Base-by-base conservation (phyloP, 768 basidiomycete genomes). In the Dacryopinax primogenitus region DNA sequence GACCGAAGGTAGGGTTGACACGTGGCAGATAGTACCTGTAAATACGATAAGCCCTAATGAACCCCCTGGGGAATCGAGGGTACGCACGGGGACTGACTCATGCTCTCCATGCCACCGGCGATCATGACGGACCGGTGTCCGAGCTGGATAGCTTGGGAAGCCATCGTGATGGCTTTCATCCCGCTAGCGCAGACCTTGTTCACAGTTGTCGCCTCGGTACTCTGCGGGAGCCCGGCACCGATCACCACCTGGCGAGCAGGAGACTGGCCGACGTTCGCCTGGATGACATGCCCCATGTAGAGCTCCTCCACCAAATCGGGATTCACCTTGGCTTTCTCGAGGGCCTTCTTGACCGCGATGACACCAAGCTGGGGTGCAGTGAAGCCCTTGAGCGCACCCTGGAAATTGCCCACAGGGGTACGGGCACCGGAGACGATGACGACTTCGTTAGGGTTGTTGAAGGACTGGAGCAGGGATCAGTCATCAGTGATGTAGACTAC, bases 141-240 rank as follows among this genome's bases (percentile, higher is more conserved):
- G 26, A 86, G 81, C 74, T 86, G 82, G 72, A 99, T 92, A 71
- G 82, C 84, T 79, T 98, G 96, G 30, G 92, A 82, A 65, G 92
- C 96, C 68, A 98, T 81, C 76, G 92, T 96, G 77, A 98, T 84
- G 32, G 94, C 82, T 77, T 98, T 98, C 82, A 99, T 80, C 67
- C 96, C 96, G 64, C 90, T 93, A 3, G 96, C 96, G 76, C 96
- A 99, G 75, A 99, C 96, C 79, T 99, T 99, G 84, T 99, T 99
- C 79, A 99, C 86, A 62, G 96, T 99, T 36, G 96, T 98, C 23
- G 95, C 94, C 78, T 99, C 96, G 30, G 95, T 94, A 65, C 81
- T 81, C 11, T 86, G 75, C 68, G 82, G 84, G 73, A 96, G 79
- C 68, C 96, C 96, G n/a, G 93, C 83, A 64, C 78, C 82, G 66